A percentile compares a stretch with the other conserved stretches of the same genome.
Conservation (phyloP, 164 flowering plant genomes). For the Taxillus chinensis region DNA sequence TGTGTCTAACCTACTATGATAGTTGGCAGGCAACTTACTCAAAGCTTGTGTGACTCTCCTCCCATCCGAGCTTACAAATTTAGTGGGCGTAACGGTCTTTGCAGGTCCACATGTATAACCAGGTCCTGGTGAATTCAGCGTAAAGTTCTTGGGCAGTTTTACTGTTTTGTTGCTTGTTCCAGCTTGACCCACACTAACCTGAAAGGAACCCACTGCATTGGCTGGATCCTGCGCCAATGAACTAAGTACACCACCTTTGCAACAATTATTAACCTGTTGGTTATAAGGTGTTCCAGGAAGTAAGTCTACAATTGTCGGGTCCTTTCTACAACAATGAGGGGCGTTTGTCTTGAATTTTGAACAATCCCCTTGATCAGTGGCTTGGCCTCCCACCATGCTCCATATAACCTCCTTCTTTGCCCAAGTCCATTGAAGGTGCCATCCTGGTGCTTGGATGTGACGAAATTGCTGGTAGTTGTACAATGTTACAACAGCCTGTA, state of each 20-base stretch:
- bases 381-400: slow-evolving; percentile 30
- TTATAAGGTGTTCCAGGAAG: slow-evolving; percentile 10
- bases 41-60: slow-evolving; percentile 8
- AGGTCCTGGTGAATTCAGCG: slow-evolving; percentile 27
- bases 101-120: slow-evolving; percentile 37
- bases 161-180: slow-evolving; percentile 32
- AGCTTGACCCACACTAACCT: slow-evolving; percentile 25
- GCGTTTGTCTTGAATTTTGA: slow-evolving; percentile 33
- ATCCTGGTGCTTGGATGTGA: slow-evolving; percentile 53
- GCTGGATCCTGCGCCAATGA: background rate
- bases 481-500: slow-evolving; percentile 56
- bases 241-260: slow-evolving; percentile 3
- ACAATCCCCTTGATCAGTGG: slow-evolving; percentile 37
- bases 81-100: slow-evolving; percentile 19
- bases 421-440: slow-evolving; percentile 57
- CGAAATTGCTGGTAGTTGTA: slow-evolving; percentile 59
- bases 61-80: background rate
- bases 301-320: slow-evolving; percentile 48
- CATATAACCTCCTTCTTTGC: slow-evolving; percentile 39
- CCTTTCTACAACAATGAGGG: slow-evolving; percentile 58
- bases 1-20: background rate
- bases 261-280: slow-evolving; percentile 9
- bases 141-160: slow-evolving; percentile 28
- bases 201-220: slow-evolving; percentile 12
- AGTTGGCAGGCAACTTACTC: slow-evolving; percentile 8